Evolutionary conservation across 75 land plant genomes (phyloP), one percentile per base, ranked within the genome.

Genomic region (Picea glauca): DNA sequence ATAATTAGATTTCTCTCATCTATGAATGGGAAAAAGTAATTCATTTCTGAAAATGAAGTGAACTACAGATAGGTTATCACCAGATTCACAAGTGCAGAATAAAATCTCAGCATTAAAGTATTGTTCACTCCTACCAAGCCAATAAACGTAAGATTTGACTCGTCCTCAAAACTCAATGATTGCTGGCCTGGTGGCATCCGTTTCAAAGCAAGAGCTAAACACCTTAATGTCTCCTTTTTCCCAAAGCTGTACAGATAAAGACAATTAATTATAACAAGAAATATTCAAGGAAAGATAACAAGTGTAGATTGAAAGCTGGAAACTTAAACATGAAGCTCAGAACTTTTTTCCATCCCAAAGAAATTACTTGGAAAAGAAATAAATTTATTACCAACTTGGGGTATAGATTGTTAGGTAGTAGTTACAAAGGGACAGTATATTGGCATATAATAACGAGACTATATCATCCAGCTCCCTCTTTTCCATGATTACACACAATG

Each of bases 151-250:
- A 97, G 89, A 65, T 90, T 92, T 54, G 76, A 83, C 81, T 97
- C 99, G 80, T 97, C 98, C 15, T 93, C 93, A 60, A 79, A 60
- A 56, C 90, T 87, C 58, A 97, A 65, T 68, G 88, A 84, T 58
- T 94, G 98, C 75, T 85, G 93, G 3, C 86, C 90, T 35, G 61
- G 58, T 23, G 98, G 99, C 88, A 97, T 91, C 35, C 79, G 83
- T 76, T 94, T 97, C 58, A 94, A 78, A 31, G 99, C 98, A 60
- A 97, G 80, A 58, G 98, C 99, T 78, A 97, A 84, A 81, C 99
- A 94, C 78, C 99, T 88, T 78, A 97, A 75, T 5, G 93, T 86
- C 82, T 97, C 98, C 83, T 93, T 93, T 68, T 89, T 86, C 76
- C 95, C 98, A 87, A 91, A 87, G 79, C 99, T 96, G 83, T 38